These are phyloP conservation scores for Pythium monospermum DNA, from an alignment of 352 stramenopile species.

Conservation along the genomic window DNA sequence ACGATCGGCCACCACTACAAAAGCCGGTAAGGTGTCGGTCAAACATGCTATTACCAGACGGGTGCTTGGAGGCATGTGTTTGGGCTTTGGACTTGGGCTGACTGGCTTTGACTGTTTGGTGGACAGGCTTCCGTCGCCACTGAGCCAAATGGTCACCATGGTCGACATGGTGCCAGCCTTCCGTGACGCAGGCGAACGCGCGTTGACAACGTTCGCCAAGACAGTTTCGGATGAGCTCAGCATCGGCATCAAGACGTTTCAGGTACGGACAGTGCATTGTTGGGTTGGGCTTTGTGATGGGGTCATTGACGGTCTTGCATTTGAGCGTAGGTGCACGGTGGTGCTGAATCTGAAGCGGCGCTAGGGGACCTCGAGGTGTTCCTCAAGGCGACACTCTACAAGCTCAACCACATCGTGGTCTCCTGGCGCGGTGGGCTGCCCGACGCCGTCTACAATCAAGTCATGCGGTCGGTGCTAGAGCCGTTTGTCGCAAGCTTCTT, in stretches of 20 bases:
- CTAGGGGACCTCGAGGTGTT: slow-evolving; percentile 40
- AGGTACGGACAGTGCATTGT: slow-evolving; percentile 27
- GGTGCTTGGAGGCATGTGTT: not conserved
- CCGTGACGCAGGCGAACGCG: slow-evolving; percentile 50
- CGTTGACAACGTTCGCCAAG: slow-evolving; percentile 40
- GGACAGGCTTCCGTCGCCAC: slow-evolving; percentile 38
- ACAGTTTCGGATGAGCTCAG: slow-evolving; percentile 42
- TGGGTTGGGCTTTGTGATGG: not conserved
- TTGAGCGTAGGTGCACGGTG: slow-evolving; percentile 15
- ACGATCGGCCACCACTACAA: slow-evolving; percentile 73
- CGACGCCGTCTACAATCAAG: slow-evolving; percentile 43
- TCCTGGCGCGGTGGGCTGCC: slow-evolving; percentile 67
- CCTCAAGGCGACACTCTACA: slow-evolving; percentile 54
- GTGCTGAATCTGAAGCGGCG: slow-evolving; percentile 10
- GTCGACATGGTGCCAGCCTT: slow-evolving; percentile 73
- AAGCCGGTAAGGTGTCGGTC: slow-evolving; percentile 45
- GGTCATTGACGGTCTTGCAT: not conserved
- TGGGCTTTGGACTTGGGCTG: not conserved
- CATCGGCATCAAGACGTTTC: slow-evolving; percentile 28
- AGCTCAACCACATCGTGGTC: slow-evolving; percentile 49
- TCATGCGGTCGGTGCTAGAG: slow-evolving; percentile 44
- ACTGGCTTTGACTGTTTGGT: not conserved
- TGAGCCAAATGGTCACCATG: slow-evolving; percentile 69
- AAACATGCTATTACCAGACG: slow-evolving; percentile 66
- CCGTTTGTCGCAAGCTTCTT: slow-evolving; percentile 56